These are phyloP conservation scores for Fusarium equiseti DNA, from an alignment of 2,329 filamentous ascomycete genomes.

Conservation along the genomic window DNA sequence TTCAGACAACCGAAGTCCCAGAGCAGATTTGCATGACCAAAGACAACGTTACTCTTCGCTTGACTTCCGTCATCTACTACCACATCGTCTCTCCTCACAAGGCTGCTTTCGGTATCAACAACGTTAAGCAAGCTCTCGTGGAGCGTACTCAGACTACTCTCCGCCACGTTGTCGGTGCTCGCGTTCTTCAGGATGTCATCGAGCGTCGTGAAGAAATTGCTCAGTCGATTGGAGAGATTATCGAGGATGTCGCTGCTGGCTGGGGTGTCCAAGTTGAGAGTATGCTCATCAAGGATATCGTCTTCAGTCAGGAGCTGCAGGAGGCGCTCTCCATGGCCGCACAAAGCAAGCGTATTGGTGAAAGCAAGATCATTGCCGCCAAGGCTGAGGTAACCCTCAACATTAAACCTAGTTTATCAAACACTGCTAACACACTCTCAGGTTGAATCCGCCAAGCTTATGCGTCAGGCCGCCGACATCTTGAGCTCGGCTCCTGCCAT, in stretches of 20 bases:
- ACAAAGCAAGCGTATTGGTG: slow-evolving; percentile 97
- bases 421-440: slow-evolving; percentile 29
- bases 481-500: slow-evolving; percentile 92
- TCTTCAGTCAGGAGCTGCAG: slow-evolving; percentile 95
- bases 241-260: slow-evolving; percentile 91
- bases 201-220: slow-evolving; percentile 98
- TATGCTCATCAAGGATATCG: slow-evolving; percentile 99
- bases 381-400: slow-evolving; percentile 76
- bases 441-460: slow-evolving; percentile 95
- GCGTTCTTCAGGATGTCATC: slow-evolving; percentile 96
- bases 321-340: slow-evolving; percentile 98
- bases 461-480: slow-evolving; percentile 94
- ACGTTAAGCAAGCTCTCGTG: slow-evolving; percentile 94
- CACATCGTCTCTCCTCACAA: slow-evolving; percentile 96
- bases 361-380: slow-evolving; percentile 97
- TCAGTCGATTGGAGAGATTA: slow-evolving; percentile 94
- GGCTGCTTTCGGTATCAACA: slow-evolving; percentile 94
- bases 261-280: slow-evolving; percentile 98
- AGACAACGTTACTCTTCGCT: slow-evolving; percentile 94
- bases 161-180: slow-evolving; percentile 94
- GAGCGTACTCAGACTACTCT: slow-evolving; percentile 98
- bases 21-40: slow-evolving; percentile 99
- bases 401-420: background rate
- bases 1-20: slow-evolving; percentile 97
- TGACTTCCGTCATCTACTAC: slow-evolving; percentile 99